phyloP scores from a whole-genome alignment of 129 eudicot genomes.

The Arctium minus region DNA sequence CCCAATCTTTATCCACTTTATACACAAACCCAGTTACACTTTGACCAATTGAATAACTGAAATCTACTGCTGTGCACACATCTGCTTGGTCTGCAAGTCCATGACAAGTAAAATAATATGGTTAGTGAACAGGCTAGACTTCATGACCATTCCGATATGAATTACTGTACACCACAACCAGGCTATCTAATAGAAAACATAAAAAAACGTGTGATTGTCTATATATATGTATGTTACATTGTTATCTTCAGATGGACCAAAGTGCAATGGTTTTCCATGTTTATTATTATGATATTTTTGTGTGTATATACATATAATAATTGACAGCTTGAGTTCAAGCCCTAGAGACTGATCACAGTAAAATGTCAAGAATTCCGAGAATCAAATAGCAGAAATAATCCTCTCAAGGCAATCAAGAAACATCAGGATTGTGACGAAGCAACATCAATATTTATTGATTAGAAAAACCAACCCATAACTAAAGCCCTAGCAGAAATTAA shows the following conservation, averaged over 20 bases:
- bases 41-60: conserved; percentile 59
- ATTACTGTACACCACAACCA: not conserved
- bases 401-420: not conserved
- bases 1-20: conserved; percentile 86
- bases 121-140: not conserved
- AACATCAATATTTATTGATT: not conserved
- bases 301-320: not conserved
- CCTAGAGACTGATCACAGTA: not conserved
- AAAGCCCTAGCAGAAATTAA: not conserved
- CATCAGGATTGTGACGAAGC: not conserved
- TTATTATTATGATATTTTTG: not conserved
- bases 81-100: conserved; percentile 17
- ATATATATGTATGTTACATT: not conserved
- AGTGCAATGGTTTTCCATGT: not conserved
- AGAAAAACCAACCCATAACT: not conserved
- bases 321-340: not conserved
- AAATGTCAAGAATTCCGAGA: not conserved
- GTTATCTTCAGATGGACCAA: not conserved
- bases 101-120: not conserved
- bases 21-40: conserved; percentile 64
- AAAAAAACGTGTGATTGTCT: not conserved
- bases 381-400: not conserved
- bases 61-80: conserved; percentile 27
- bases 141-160: not conserved
- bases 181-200: not conserved